Conservation (phyloP, 2,329 filamentous ascomycete species). For the Penicillium palitans region DNA sequence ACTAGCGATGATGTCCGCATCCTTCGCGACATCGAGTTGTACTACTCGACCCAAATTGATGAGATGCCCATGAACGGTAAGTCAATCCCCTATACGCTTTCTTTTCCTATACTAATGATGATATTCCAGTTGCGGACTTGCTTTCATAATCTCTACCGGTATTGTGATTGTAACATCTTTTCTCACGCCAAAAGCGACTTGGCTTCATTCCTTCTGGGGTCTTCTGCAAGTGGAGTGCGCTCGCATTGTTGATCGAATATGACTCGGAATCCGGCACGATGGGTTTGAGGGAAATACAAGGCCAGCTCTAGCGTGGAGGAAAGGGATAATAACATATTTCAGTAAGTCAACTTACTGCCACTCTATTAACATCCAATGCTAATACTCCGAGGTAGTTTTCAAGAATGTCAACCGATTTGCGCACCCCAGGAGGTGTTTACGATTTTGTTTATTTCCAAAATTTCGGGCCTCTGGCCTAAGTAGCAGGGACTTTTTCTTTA, state of each 20-base stretch:
- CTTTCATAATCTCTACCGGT: conserved; percentile 34
- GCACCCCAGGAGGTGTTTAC: conserved; percentile 14
- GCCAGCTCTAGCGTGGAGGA: conserved; percentile 37
- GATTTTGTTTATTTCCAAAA: conserved; percentile 17
- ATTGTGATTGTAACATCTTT: conserved; percentile 9
- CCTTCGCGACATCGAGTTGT: conserved; percentile 99
- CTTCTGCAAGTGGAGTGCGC: not conserved
- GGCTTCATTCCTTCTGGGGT: not conserved
- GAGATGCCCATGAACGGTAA: conserved; percentile 98
- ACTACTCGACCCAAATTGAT: conserved; percentile 99
- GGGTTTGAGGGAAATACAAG: conserved; percentile 10
- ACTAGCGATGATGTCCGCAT: conserved; percentile 98
- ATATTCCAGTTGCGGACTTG: conserved; percentile 36
- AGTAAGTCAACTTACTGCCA: conserved; percentile 19
- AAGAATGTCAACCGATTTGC: conserved; percentile 19
- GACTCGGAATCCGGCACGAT: not conserved
- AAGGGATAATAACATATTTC: conserved; percentile 32
- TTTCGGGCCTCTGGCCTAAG: conserved; percentile 10
- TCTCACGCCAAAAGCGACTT: conserved; percentile 10
- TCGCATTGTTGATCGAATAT: not conserved
- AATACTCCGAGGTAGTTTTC: conserved; percentile 3
- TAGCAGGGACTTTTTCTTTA: conserved; percentile 3
- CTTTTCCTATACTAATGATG: not conserved
- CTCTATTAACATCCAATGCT: conserved; percentile 13
- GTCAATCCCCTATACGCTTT: conserved; percentile 42